Base-by-base conservation (phyloP, 352 stramenopile species). In the Phytopythium sindhum region DNA sequence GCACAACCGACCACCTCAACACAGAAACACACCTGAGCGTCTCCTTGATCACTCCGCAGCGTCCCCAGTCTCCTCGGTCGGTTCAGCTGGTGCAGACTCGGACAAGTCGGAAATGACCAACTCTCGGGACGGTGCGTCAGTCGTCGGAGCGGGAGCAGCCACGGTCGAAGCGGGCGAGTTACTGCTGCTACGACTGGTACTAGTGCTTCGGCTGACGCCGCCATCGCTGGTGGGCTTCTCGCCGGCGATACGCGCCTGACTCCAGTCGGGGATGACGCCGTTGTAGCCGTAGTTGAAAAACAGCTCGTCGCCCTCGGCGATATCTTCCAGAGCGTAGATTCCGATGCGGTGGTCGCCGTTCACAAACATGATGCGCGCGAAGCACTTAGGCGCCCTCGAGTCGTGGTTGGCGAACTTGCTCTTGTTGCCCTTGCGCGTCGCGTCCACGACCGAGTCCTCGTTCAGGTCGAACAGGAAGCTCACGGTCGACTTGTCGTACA, bases 401-500 rank as follows among this genome's bases (percentile, higher is more conserved):
- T 77, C 76, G 67, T 98, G 93, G 66, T 98, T 97, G 1, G 91
- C 88, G 68, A 97, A 98, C 59, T 97, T 95, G 60, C 90, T 96
- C 73, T 98, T 98, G 83, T 98, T 98, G 17, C 97, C 96, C 66
- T 98, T 97, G 29, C 89, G 84, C 15, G 90, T 95, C 0, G 95
- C 94, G 77, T 99, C 96, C 50, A 99, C 81, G 51, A 97, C 88
- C 9, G 77, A 85, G 64, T 98, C 95, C 57, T 93, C 89, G 45
- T 89, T 98, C 64, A 98, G 63, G 73, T 98, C 94, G 67, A 99
- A 99, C 15, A 98, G 69, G 67, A 98, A 99, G 53, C 84, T 93
- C 44, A 95, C 80, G 23, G 93, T 92, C 21, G 80, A 80, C 68
- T 89, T 90, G 66, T 98, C 91, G 74, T 98, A 97, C 12, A 97